Evolutionary conservation across 495 filamentous ascomycete species (phyloP), one percentile per base, ranked within the genome.

Genomic region (Friedmanniomyces simplex): DNA sequence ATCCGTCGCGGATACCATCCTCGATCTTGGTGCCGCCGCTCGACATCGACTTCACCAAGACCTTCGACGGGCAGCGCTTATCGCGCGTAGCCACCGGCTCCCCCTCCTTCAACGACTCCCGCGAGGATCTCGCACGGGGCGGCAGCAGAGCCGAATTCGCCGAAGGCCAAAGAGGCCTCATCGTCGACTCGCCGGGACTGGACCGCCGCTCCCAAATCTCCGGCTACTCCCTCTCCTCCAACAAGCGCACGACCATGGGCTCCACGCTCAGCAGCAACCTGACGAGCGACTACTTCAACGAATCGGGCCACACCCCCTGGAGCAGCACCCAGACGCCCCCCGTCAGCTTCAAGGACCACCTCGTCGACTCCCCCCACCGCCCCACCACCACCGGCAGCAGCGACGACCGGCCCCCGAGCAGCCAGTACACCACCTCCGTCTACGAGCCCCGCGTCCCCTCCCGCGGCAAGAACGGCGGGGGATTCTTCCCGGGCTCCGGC

Each of bases 191-290:
- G 25, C 59, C 48, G 66, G 65, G 28, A 55, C 43, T 59, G 59
- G 36, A 60, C 53, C 24, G 56, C 51, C 21, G 54, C 60, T 30
- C 59, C 58, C 45, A 63, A 62, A 26, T 54, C 41, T 55, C 54
- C 16, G 57, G 46, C 58, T 65, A 56, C 66, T 65, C n/a, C 55
- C 60, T 34, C 12, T 57, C 66, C 16, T 58, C 65, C 28, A 73
- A 74, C 16, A 76, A 81, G 57, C 47, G 56, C 4, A 58, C 56
- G 8, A 57, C 54, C 13, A 76, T 76, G 12, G 71, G 69, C 46
- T 80, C 77, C 60, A 79, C 80, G 47, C 82, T 81, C 78, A 74
- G 75, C 63, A 74, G 71, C 48, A 82, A 82, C 64, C 81, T 82
- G 60, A 68, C 78, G 30, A 74, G 77, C 55, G 77, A 79, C 45